phyloP scores from a whole-genome alignment of 2,329 filamentous ascomycete species.

The Ophiostoma ips region DNA sequence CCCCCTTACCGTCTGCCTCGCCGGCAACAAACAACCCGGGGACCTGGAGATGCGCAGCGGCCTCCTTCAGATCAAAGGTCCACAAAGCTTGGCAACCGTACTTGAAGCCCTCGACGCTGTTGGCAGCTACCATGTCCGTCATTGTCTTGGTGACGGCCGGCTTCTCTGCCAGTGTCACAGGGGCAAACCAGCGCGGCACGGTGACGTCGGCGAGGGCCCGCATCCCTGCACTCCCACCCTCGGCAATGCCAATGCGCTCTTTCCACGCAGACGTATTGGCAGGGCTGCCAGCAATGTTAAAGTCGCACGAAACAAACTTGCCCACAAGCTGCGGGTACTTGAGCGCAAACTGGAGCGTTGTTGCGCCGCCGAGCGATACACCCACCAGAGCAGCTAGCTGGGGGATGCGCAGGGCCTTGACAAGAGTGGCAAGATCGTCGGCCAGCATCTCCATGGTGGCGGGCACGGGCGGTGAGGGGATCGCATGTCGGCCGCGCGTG shows the following conservation, averaged over 20 bases:
- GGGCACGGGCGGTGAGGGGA: constrained; percentile 32
- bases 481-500: constrained; percentile 50
- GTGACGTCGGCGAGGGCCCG: constrained; percentile 54
- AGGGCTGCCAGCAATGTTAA: constrained; percentile 56
- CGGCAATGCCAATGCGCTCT: constrained; percentile 56
- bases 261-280: constrained; percentile 70
- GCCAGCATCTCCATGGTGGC: constrained; percentile 52
- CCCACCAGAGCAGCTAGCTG: constrained; percentile 56
- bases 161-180: constrained; percentile 30
- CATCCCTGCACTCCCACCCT: constrained; percentile 40
- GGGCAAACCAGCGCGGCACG: constrained; percentile 68
- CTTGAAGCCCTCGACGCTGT: constrained; percentile 56
- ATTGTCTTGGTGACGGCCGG: constrained; percentile 39
- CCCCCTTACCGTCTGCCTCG: constrained; percentile 53
- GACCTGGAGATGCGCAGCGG: constrained; percentile 39
- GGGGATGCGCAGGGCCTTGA: constrained; percentile 55
- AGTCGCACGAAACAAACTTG: constrained; percentile 63
- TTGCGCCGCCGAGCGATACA: constrained; percentile 71
- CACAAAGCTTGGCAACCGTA: constrained; percentile 57
- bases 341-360: constrained; percentile 58
- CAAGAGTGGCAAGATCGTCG: constrained; percentile 50
- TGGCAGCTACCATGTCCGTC: constrained; percentile 53
- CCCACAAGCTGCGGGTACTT: constrained; percentile 44
- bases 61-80: constrained; percentile 50
- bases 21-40: constrained; percentile 60